Conservation (phyloP, 1,284 basidiomycete species). For the Hypsizygus ulmarius region DNA sequence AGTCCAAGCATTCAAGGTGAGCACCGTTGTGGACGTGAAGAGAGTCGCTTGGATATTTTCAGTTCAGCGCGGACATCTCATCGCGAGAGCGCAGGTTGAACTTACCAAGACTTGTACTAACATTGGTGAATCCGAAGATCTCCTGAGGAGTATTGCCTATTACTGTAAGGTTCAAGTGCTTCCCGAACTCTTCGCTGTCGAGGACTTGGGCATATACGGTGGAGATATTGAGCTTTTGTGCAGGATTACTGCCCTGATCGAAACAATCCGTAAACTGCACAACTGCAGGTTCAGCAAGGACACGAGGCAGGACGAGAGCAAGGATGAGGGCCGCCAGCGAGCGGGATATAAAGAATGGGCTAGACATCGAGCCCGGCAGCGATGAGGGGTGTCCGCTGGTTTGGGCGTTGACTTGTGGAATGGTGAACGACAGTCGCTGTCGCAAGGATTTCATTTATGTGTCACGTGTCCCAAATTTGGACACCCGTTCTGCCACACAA, state of each 20-base stretch:
- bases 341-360: constrained; percentile 16
- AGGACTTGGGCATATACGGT: constrained; percentile 75
- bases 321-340: constrained; percentile 18
- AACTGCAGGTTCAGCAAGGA: constrained; percentile 47
- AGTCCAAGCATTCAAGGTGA: constrained; percentile 72
- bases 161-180: constrained; percentile 63
- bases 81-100: constrained; percentile 15
- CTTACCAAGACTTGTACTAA: constrained; percentile 64
- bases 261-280: constrained; percentile 62
- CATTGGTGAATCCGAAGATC: constrained; percentile 59
- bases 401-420: constrained; percentile 7
- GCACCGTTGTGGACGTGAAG: constrained; percentile 76
- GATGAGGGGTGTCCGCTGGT: constrained; percentile 14
- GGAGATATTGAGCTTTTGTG: constrained; percentile 63
- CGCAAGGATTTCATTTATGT: constrained; percentile 9
- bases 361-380: constrained; percentile 26
- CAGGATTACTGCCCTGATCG: constrained; percentile 39
- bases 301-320: constrained; percentile 22
- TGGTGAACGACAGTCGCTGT: too few relatives aligned
- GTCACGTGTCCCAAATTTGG: constrained; percentile 3
- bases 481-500: background rate
- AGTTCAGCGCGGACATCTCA: constrained; percentile 17
- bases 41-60: constrained; percentile 62
- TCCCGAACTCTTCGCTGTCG: constrained; percentile 39
- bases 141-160: constrained; percentile 55